Evolutionary conservation across 2,329 filamentous ascomycete species (phyloP), one percentile per base, ranked within the genome.

Genomic region (Phyllosticta citrichinensis): DNA sequence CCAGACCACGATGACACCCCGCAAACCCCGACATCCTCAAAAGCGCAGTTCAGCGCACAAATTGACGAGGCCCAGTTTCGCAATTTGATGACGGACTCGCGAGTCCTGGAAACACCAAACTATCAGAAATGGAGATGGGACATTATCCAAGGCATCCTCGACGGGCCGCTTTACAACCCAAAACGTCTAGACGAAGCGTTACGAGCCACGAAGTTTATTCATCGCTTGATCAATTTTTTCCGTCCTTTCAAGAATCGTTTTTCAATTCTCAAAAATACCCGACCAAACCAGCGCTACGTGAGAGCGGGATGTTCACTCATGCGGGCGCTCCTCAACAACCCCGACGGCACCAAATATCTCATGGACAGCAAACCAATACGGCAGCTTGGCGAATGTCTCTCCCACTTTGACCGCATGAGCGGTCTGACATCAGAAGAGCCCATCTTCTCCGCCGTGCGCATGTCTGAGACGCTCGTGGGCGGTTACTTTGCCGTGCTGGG

Each of bases 111-210:
- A 64, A 94, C 89, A 63, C 91, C 91, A 64, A 97, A 96, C 67
- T 96, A 89, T 69, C 80, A 85, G 50, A 99, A 99, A 72, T 99
- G 94, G 94, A 93, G 96, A 70, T 99, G 95, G 94, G 91, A 96
- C 64, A 79, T 96, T 47, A 91, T 99, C 52, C 82, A 92, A 62
- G 88, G 87, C 67, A 86, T 97, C 58, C 92, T 99, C 40, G 93
- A 97, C 70, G 95, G 94, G 0, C 94, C 95, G 1, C 76, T 99
- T 22, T 87, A 91, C 24, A 96, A 91, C 65, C 87, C 92, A 0
- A 97, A 96, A 73, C 83, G 94, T 11, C 80, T 99, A 4, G 93
- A 97, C 66, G 94, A 99, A 74, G 93, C 93, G 0, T 89, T 96
- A 70, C 93, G 91, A 71, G 91, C 88, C 1, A 96, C 92, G 2